phyloP scores from a whole-genome alignment of 306 rosid species.

The Elaeagnus macrophylla region DNA sequence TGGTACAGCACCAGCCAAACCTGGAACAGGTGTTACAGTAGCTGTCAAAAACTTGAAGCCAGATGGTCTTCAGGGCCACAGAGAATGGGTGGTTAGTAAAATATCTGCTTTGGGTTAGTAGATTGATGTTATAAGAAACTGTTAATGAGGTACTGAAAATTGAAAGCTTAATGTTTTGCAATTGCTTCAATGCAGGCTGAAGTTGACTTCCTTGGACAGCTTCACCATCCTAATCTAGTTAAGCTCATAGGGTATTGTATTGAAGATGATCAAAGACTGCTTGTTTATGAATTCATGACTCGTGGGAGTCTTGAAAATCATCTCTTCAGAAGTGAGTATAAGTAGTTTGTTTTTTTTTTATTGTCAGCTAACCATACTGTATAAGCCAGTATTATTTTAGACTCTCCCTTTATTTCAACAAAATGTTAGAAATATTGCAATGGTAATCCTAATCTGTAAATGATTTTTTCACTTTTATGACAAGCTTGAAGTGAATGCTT shows the following conservation, averaged over 20 bases:
- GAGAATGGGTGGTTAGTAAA: slow-evolving; percentile 99
- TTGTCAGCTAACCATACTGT: slow-evolving; percentile 3
- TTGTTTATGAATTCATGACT: slow-evolving; percentile 91
- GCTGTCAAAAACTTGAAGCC: slow-evolving; percentile 94
- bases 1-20: slow-evolving; percentile 94
- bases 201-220: slow-evolving; percentile 93
- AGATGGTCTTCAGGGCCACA: slow-evolving; percentile 96
- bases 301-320: slow-evolving; percentile 98
- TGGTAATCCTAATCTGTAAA: too few relatives aligned
- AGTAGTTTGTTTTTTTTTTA: slow-evolving; percentile 7
- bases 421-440: too few relatives aligned
- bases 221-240: slow-evolving; percentile 92
- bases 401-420: too few relatives aligned
- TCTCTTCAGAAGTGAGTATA: slow-evolving; percentile 82
- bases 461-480: too few relatives aligned
- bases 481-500: background rate
- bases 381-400: background rate
- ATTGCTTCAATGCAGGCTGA: slow-evolving; percentile 69
- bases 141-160: slow-evolving; percentile 19
- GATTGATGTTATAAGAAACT: slow-evolving; percentile 33
- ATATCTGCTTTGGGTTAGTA: slow-evolving; percentile 71
- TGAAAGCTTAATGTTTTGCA: slow-evolving; percentile 22
- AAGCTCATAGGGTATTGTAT: slow-evolving; percentile 88
- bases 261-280: slow-evolving; percentile 86
- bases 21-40: slow-evolving; percentile 85